These are phyloP conservation scores for Ceratobasidium sp. DNA, from an alignment of 1,284 basidiomycete genomes.

Conservation along the genomic window DNA sequence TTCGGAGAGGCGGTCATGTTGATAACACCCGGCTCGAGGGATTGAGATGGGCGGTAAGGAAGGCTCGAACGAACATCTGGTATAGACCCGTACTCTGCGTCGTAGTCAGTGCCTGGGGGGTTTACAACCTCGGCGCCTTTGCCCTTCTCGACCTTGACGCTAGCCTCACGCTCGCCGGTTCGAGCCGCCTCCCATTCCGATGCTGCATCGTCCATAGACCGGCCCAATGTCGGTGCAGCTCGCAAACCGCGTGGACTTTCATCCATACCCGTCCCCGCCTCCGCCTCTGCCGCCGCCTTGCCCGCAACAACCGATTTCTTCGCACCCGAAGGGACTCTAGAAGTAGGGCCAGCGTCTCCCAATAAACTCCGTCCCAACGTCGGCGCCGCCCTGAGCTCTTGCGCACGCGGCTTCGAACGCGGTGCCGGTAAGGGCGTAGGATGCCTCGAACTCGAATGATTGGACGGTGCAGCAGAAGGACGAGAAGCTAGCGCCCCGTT, in stretches of 20 bases:
- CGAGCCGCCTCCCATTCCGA: too few relatives aligned
- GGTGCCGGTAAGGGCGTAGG: conserved; percentile 24
- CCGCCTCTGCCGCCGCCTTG: background rate
- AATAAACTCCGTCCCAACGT: conserved; percentile 36
- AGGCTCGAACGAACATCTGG: conserved; percentile 1
- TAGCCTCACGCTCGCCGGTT: background rate
- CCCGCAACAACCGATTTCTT: background rate
- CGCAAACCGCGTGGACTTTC: conserved; percentile 1
- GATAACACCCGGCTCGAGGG: background rate
- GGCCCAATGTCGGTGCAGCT: conserved; percentile 36
- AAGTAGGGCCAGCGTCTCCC: background rate
- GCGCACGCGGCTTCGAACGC: background rate
- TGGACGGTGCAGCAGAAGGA: background rate
- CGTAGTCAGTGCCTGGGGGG: conserved; percentile 15
- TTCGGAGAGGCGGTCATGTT: background rate
- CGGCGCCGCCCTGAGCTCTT: conserved; percentile 20
- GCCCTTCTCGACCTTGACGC: too few relatives aligned
- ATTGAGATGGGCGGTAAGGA: background rate
- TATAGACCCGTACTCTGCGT: conserved; percentile 36
- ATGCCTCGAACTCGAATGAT: conserved; percentile 3
- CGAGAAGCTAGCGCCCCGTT: background rate
- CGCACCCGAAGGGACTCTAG: background rate
- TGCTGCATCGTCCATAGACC: background rate
- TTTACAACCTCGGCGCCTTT: background rate
- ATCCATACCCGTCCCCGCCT: background rate